Conservation (phyloP, 1,284 basidiomycete genomes). For the Athelia psychrophila region DNA sequence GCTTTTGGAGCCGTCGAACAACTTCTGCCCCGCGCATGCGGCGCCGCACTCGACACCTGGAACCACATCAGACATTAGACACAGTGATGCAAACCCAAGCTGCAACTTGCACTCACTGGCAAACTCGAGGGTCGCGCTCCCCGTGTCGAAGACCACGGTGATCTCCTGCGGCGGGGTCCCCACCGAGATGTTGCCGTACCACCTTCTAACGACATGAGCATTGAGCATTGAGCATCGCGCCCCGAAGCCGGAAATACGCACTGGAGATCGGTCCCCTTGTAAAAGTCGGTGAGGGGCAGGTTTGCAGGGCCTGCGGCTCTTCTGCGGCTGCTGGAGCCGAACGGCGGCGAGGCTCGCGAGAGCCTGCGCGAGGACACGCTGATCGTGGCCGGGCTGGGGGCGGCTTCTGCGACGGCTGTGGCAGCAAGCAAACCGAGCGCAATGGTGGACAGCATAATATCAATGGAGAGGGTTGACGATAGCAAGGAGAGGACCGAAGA, state of each 20-base stretch:
- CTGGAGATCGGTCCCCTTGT: conserved; percentile 53
- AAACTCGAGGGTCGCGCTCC: conserved; percentile 46
- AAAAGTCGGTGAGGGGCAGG: conserved; percentile 50
- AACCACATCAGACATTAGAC: background rate
- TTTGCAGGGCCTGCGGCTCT: conserved; percentile 29
- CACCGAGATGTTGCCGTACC: conserved; percentile 50
- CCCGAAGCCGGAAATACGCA: conserved; percentile 20
- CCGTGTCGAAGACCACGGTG: conserved; percentile 53
- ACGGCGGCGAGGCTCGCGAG: conserved; percentile 6
- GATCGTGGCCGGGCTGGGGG: conserved; percentile 30
- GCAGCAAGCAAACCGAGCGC: background rate
- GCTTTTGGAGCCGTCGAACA: conserved; percentile 46
- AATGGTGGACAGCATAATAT: background rate
- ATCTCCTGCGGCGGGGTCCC: conserved; percentile 47
- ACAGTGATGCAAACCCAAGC: background rate
- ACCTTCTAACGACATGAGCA: conserved; percentile 26
- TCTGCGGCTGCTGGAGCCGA: conserved; percentile 27
- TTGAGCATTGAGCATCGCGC: too few relatives aligned
- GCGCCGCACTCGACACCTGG: conserved; percentile 40
- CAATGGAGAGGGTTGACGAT: too few relatives aligned
- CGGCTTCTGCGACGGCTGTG: background rate
- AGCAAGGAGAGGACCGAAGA: too few relatives aligned
- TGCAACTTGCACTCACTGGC: conserved; percentile 33
- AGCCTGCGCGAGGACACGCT: conserved; percentile 35
- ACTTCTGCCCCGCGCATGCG: conserved; percentile 39